Conservation (phyloP, 2,329 filamentous ascomycete species). For the Karstenula rhodostoma region DNA sequence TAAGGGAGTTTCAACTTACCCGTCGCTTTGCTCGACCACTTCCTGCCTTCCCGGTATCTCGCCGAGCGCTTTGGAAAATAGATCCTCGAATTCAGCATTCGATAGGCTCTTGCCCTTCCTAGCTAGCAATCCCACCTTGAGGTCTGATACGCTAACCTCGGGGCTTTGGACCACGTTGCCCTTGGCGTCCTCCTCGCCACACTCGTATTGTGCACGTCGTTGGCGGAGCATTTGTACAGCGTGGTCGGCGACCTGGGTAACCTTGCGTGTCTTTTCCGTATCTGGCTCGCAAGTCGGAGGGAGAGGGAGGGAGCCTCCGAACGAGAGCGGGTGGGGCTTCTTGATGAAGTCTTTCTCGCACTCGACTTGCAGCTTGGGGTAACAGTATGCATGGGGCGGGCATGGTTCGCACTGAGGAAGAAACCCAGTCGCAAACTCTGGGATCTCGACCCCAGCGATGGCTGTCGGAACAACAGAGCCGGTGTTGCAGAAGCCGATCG, state of each 20-base stretch:
- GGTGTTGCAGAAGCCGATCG: conserved; percentile 92
- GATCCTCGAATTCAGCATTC: conserved; percentile 88
- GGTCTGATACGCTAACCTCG: conserved; percentile 72
- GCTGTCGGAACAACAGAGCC: conserved; percentile 65
- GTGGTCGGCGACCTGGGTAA: conserved; percentile 86
- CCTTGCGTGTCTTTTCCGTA: conserved; percentile 85
- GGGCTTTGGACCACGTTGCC: conserved; percentile 68
- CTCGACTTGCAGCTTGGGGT: conserved; percentile 74
- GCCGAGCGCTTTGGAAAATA: conserved; percentile 78
- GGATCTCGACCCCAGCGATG: conserved; percentile 70
- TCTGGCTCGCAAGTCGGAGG: conserved; percentile 94
- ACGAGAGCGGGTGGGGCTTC: conserved; percentile 80
- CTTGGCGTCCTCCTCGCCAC: conserved; percentile 74
- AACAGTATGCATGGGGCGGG: conserved; percentile 89
- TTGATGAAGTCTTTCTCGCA: conserved; percentile 91
- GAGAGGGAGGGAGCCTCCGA: conserved; percentile 82
- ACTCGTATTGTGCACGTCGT: conserved; percentile 88
- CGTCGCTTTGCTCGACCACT: conserved; percentile 62
- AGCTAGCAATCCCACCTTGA: conserved; percentile 78
- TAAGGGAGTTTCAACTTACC: conserved; percentile 59
- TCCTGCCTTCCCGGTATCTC: conserved; percentile 73
- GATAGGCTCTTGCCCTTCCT: conserved; percentile 84
- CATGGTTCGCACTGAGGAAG: conserved; percentile 89
- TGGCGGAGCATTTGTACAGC: conserved; percentile 87
- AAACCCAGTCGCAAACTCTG: conserved; percentile 74